phyloP scores from a whole-genome alignment of 163 green algal genomes.

The Chlamydomonas reinhardtii region DNA sequence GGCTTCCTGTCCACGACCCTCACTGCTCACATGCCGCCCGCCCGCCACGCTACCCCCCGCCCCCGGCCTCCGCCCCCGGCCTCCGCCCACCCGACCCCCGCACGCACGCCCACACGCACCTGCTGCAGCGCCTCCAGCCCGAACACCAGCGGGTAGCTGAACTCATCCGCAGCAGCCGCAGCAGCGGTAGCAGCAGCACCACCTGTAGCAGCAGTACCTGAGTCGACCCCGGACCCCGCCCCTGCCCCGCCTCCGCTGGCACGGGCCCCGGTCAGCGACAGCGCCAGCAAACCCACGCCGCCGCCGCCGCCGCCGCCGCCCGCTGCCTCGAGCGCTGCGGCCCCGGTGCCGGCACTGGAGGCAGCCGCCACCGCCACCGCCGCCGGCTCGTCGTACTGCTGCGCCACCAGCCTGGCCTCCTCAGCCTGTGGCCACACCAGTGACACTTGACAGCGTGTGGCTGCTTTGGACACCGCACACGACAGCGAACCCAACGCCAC shows the following conservation, averaged over 20 bases:
- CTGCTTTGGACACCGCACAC: too few relatives aligned
- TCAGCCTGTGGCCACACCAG: neutral
- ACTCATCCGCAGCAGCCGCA: slow-evolving; percentile 1
- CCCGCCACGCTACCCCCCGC: too few relatives aligned
- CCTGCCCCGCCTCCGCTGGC: neutral
- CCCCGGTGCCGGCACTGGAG: too few relatives aligned
- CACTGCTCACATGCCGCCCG: too few relatives aligned
- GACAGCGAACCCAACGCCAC: too few relatives aligned
- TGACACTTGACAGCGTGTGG: too few relatives aligned
- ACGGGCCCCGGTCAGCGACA: too few relatives aligned
- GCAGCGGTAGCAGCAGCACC: neutral
- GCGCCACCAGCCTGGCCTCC: slow-evolving; percentile 23
- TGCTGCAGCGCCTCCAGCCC: slow-evolving; percentile 36
- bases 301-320: neutral
- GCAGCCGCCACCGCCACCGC: neutral
- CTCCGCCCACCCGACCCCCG: neutral
- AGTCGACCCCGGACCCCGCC: too few relatives aligned
- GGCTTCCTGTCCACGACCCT: too few relatives aligned
- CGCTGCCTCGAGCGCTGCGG: neutral
- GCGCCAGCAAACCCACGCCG: neutral
- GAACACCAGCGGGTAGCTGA: slow-evolving; percentile 38
- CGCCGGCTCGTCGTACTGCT: slow-evolving; percentile 14
- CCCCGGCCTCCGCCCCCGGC: too few relatives aligned
- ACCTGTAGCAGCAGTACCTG: neutral
- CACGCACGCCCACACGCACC: neutral